Conservation (phyloP, 257 asterid species). For the Ilex aquifolium region DNA sequence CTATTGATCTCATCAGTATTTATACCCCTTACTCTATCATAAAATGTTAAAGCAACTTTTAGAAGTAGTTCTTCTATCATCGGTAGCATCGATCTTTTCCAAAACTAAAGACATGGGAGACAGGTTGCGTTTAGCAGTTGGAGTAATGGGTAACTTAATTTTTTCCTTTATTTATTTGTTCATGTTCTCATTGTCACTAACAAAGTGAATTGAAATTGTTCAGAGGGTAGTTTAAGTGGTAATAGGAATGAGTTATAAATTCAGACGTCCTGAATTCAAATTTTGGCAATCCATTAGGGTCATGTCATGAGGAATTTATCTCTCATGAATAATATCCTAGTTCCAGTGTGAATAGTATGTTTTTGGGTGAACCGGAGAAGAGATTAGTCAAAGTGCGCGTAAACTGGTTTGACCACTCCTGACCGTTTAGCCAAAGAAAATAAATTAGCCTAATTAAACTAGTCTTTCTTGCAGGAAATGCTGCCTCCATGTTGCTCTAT, state of each 20-base stretch:
- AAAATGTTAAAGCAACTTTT: constrained; percentile 17
- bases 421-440: background rate
- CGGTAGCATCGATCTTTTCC: background rate
- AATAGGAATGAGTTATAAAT: too few species aligned
- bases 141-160: constrained; percentile 62
- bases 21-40: constrained; percentile 11
- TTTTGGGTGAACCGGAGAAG: too few species aligned
- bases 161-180: background rate
- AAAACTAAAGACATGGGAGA: constrained; percentile 43
- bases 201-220: too few species aligned
- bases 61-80: background rate
- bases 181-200: background rate
- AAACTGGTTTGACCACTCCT: background rate
- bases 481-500: constrained; percentile 58
- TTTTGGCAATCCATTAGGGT: too few species aligned
- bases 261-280: too few species aligned
- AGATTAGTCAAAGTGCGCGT: background rate
- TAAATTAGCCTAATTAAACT: background rate
- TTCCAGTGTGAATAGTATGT: too few species aligned
- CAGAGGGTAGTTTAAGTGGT: too few species aligned
- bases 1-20: constrained; percentile 13
- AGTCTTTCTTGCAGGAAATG: constrained; percentile 55
- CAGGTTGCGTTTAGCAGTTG: constrained; percentile 57
- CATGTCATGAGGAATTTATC: too few species aligned
- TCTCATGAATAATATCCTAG: too few species aligned